A percentile compares a stretch with the other conserved stretches of the same genome.
Evolutionary conservation across 176 grass and related monocot species (phyloP).

Genomic region (Neostapfia colusana): DNA sequence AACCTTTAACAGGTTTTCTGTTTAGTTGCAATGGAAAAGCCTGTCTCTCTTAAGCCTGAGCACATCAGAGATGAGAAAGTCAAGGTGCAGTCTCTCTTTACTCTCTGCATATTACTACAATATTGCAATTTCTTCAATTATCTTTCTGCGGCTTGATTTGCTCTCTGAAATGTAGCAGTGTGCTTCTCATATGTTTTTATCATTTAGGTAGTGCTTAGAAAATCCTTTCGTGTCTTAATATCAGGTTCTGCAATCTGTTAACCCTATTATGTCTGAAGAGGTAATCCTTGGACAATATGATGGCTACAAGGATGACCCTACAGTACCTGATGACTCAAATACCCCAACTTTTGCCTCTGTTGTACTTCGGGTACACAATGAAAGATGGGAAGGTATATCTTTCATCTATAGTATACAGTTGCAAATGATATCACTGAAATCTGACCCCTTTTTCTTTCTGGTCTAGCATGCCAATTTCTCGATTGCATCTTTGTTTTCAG

Average conservation of each 20-base stretch:
- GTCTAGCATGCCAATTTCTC: neutral
- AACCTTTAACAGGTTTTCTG: conserved; percentile 74
- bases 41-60: conserved; percentile 95
- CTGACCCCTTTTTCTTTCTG: too few relatives aligned
- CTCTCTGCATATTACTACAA: conserved; percentile 21
- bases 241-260: conserved; percentile 95
- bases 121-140: neutral
- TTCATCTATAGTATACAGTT: conserved; percentile 16
- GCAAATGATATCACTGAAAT: neutral
- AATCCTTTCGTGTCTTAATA: conserved; percentile 6
- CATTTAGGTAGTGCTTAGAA: conserved; percentile 28
- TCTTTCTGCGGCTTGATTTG: too few relatives aligned
- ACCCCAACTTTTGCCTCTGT: conserved; percentile 98
- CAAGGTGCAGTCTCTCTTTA: conserved; percentile 57
- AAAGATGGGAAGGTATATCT: conserved; percentile 97
- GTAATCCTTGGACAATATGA: conserved; percentile 97
- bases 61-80: conserved; percentile 99
- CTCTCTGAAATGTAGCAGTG: neutral
- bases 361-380: conserved; percentile 84
- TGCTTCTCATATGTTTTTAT: neutral
- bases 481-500: conserved; percentile 19
- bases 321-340: conserved; percentile 89
- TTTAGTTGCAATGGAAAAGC: conserved; percentile 99
- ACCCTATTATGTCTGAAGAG: conserved; percentile 81
- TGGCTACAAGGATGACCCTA: conserved; percentile 94